Evolutionary conservation across 257 asterid species (phyloP), one percentile per base, ranked within the genome.

Genomic region (Rubia yunnanensis): DNA sequence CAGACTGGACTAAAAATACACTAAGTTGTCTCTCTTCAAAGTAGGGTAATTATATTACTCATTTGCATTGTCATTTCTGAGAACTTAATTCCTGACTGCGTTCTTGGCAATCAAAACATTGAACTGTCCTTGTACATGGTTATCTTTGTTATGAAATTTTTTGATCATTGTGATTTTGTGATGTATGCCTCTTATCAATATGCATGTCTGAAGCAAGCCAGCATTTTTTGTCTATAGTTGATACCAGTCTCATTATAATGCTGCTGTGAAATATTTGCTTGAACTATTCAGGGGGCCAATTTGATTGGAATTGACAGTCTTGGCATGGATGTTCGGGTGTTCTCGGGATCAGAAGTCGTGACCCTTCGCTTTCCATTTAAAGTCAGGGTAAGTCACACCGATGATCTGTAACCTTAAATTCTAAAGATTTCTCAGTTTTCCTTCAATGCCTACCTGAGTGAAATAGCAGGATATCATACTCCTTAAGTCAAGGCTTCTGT

Each of bases 271-370:
- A 4, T 8, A 0, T 38, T 22, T 64, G 0, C 36, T 64, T 34
- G 58, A 46, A 13, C 41, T 64, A 28, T 64, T 28, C 15, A 88
- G 96, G 83, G 81, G 32, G 92, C 92, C 62, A 76, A 73, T 66
- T 77, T 88, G 69, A 79, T 88, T 63, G 96, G 95, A 69, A 87
- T 88, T 28, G 96, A 88, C 80, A 86, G 89, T 78, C 89, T 84
- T 46, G 96, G 95, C 76, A 72, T 88, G 74, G 96, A 88, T 17
- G 96, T 88, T 41, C 74, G 95, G 77, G 82, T 84, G 75, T 83
- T 75, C 64, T 73, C 67, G 0, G 95, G 95, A 67, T 74, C 86
- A 27, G 88, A 88, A 88, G 91, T 84, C 39, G 60, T 77, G 17
- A 88, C 96, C 0, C 89, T 81, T 76, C 96, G 95, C 46, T 88